These are phyloP conservation scores for Tephrocybe sp. DNA, from an alignment of 768 basidiomycete genomes.

Conservation along the genomic window DNA sequence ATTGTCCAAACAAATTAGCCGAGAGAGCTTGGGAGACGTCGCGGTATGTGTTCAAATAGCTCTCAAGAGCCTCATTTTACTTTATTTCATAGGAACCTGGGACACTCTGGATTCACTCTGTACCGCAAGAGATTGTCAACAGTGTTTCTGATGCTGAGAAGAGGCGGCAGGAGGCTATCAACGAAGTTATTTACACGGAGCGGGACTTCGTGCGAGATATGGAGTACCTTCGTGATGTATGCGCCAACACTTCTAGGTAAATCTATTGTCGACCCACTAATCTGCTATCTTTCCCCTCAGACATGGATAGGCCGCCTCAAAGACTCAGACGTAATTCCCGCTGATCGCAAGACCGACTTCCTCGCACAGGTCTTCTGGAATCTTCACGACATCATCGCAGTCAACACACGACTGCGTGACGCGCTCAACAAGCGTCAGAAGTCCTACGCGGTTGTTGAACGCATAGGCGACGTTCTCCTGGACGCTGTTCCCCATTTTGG, in stretches of 20 bases:
- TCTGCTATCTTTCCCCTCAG: constrained; percentile 34
- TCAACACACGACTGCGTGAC: constrained; percentile 91
- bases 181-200: constrained; percentile 94
- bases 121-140: constrained; percentile 91
- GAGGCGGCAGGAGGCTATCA: constrained; percentile 96
- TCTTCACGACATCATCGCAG: constrained; percentile 86
- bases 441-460: constrained; percentile 88
- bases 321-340: constrained; percentile 73
- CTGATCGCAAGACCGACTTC: constrained; percentile 77
- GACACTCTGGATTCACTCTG: constrained; percentile 94
- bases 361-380: constrained; percentile 98
- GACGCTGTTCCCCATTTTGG: constrained; percentile 85
- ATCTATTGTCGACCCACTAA: constrained; percentile 7
- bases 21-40: constrained; percentile 79
- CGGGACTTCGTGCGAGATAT: constrained; percentile 97
- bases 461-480: constrained; percentile 87
- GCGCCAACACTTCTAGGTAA: constrained; percentile 25
- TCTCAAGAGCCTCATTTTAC: constrained; percentile 1
- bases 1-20: constrained; percentile 79
- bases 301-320: constrained; percentile 88
- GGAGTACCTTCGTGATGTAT: constrained; percentile 94
- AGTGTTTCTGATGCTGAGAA: constrained; percentile 93
- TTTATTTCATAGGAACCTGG: constrained; percentile 47
- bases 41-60: constrained; percentile 45
- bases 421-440: constrained; percentile 95